Evolutionary conservation across 2,329 filamentous ascomycete species (phyloP), one percentile per base, ranked within the genome.

Genomic region (Neocatenulostroma microsporum): DNA sequence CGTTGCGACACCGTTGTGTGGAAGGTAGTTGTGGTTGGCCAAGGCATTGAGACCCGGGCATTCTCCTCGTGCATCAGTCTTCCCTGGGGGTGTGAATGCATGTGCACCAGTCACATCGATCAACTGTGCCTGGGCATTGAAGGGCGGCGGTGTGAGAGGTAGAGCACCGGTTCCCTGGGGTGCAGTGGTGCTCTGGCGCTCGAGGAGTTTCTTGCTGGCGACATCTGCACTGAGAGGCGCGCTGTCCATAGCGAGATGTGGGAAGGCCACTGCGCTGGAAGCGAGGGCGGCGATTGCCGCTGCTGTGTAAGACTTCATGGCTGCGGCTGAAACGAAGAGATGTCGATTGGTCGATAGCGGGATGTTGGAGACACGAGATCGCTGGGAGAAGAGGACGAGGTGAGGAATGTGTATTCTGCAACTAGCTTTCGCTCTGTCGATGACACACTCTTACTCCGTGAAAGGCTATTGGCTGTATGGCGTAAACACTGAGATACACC

Each of bases 21-120:
- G 56, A 1, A 58, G 41, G 32, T 58, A 58, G 23, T 40, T 43
- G 41, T 58, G 56, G 36, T 59, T 59, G 21, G 56, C 57, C 26
- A 56, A 30, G 12, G 55, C 55, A 31, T 61, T 60, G 25, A 60
- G 35, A 17, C 57, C 57, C 3, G 57, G 56, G 26, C 57, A 61
- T 23, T 47, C 47, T 19, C 57, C 57, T 31, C 57, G 44, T 25
- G 50, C 47, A 32, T 59, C 57, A 10, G 41, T 42, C 12, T 32
- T 7, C 6, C 51, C 47, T 6, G 57, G 57, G 26, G 57, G 36
- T 6, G 46, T 44, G 33, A 56, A 58, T 36, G 42, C 42, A 39
- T 60, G 36, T 2, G 34, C 28, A 12, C 56, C 57, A 18, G 41
- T 39, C 31, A 45, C 54, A 39, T 46, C 48, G 25, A 61, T 47